These are phyloP conservation scores for Neurospora terricola DNA, from an alignment of 495 filamentous ascomycete species.

Conservation along the genomic window DNA sequence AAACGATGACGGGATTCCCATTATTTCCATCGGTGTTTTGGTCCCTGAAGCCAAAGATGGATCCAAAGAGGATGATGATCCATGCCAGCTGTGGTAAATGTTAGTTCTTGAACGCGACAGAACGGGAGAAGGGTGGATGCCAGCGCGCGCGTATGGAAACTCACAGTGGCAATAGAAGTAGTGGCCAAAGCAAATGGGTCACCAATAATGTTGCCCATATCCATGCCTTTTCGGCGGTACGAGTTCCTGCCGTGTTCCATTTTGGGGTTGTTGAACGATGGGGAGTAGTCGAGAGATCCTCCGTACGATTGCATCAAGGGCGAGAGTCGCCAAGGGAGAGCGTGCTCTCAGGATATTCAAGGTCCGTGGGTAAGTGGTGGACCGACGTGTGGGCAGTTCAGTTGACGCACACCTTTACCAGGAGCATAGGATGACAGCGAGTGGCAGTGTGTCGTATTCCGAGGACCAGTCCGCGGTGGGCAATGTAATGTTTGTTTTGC, in stretches of 20 bases:
- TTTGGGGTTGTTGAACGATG: conserved; percentile 57
- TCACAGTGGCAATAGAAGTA: conserved; percentile 80
- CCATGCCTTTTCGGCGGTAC: conserved; percentile 52
- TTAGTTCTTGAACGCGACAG: conserved; percentile 12
- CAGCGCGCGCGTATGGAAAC: conserved; percentile 22
- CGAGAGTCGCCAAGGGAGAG: conserved; percentile 9
- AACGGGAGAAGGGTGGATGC: background rate
- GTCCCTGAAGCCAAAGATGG: conserved; percentile 56
- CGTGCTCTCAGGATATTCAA: background rate
- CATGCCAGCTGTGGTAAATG: conserved; percentile 65
- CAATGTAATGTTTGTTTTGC: background rate
- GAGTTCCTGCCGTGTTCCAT: conserved; percentile 57
- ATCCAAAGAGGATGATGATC: conserved; percentile 82
- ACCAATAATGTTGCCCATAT: conserved; percentile 79
- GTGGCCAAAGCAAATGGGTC: conserved; percentile 96
- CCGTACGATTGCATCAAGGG: conserved; percentile 60
- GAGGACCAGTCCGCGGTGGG: background rate
- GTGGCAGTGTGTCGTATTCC: background rate
- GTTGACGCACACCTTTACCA: conserved; percentile 10
- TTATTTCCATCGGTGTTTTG: background rate
- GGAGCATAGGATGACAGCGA: conserved; percentile 9
- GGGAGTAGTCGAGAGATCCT: conserved; percentile 56
- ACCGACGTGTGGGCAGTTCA: conserved; percentile 14
- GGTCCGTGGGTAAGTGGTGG: conserved; percentile 8
- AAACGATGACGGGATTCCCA: conserved; percentile 24